Conservation (phyloP, 139 green algal genomes). For the Desmodesmus armatus region DNA sequence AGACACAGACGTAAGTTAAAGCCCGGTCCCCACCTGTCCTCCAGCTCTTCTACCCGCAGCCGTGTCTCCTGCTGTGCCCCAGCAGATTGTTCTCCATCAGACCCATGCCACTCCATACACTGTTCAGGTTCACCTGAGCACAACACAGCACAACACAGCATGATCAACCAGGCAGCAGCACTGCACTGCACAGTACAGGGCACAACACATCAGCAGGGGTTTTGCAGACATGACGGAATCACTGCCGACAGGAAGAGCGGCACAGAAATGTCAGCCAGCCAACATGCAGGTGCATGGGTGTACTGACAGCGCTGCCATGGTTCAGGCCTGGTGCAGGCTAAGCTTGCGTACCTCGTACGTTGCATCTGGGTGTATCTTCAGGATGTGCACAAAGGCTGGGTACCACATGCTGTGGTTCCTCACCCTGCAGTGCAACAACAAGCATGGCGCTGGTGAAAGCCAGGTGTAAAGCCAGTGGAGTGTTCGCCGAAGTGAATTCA, state of each 20-base stretch:
- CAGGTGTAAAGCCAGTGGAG: no score
- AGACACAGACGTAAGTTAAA: no score
- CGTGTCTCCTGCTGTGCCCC: constrained; percentile 52
- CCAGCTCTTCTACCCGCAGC: constrained; percentile 36
- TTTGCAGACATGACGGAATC: no score
- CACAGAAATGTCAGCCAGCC: no score
- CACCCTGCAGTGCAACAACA: background rate
- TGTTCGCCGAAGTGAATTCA: no score
- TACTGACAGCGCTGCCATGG: background rate
- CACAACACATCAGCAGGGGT: background rate
- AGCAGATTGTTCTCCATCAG: constrained; percentile 61
- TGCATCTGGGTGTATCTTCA: constrained; percentile 52
- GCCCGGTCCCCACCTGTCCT: constrained; percentile 46
- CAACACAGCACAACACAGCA: background rate
- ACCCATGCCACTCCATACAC: constrained; percentile 62
- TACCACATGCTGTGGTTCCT: constrained; percentile 41
- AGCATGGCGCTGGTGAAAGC: background rate
- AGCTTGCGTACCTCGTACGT: constrained; percentile 37
- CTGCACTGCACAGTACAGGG: background rate
- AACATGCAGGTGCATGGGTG: background rate
- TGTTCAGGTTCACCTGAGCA: constrained; percentile 54
- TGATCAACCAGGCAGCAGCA: background rate
- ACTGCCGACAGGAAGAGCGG: no score
- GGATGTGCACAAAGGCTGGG: constrained; percentile 67
- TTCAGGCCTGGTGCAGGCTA: background rate